Evolutionary conservation across 148 eudicot species (phyloP), one percentile per base, ranked within the genome.

Genomic region (Rheum nobile): DNA sequence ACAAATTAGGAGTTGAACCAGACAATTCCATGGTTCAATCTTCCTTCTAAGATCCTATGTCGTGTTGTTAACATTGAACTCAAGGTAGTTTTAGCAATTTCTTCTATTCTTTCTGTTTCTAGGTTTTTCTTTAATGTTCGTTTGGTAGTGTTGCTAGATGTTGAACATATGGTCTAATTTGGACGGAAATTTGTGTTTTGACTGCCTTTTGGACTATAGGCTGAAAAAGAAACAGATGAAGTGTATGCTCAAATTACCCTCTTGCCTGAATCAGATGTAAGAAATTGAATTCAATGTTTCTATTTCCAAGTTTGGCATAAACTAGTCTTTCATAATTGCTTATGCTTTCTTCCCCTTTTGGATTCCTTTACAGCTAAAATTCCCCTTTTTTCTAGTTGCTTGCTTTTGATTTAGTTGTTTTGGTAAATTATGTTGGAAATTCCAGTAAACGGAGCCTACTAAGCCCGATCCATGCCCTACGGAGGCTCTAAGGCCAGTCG

Each of bases 211-310:
- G 9, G 3, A 1, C 59, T 87, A 86, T 86, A 95, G 98, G 98
- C 97, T 74, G 98, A 95, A 80, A 85, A 83, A 77, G 98, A 95
- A 73, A 90, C 92, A 41, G 98, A 95, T 85, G 97, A 95, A 76
- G 98, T 91, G 8, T 95, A 95, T 82, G 96, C 96, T 0, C 96
- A 95, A 79, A 91, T 95, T 67, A 90, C 96, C 79, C 83, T 95
- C 76, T 48, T 87, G 31, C 98, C 98, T 8, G 91, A 87, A 72
- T 11, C 77, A 78, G 92, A 88, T 84, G 98, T 93, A 85, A 82
- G 88, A 28, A 76, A 22, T 52, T 32, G 34, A 37, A 68, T 39
- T 34, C n/a, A 72, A 55, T 61, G 67, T 61, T 61, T 61, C 8
- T 13, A 61, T 61, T 61, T 28, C 67, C 19, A 28, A 11, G 37